These are phyloP conservation scores for Blastocystis sp. DNA, from an alignment of 352 stramenopile species.

Conservation along the genomic window DNA sequence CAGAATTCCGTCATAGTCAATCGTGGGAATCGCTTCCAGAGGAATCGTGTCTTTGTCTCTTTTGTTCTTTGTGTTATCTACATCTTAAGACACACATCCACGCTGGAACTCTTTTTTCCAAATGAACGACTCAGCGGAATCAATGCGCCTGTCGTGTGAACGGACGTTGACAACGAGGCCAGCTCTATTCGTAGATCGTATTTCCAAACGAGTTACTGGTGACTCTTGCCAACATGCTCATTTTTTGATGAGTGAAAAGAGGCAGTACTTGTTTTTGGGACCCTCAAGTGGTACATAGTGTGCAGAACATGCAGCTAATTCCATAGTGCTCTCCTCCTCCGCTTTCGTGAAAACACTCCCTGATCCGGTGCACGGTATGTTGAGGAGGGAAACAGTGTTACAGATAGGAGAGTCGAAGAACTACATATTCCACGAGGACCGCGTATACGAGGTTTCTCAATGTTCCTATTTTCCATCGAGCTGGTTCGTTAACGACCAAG, in stretches of 20 bases:
- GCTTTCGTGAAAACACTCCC: neutral
- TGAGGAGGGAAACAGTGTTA: neutral
- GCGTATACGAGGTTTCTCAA: neutral
- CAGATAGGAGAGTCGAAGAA: neutral
- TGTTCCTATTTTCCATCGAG: neutral
- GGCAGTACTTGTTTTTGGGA: neutral
- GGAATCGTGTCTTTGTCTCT: neutral
- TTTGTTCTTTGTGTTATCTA: neutral
- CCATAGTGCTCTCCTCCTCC: neutral
- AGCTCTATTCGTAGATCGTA: neutral
- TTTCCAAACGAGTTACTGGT: no score
- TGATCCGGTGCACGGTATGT: neutral
- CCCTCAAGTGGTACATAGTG: neutral
- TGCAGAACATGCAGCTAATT: neutral
- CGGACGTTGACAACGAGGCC: neutral
- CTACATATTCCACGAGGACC: neutral
- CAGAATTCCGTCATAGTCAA: neutral
- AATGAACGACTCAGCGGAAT: neutral
- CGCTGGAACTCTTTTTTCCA: conserved; percentile 24
- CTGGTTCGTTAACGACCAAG: conserved; percentile 54
- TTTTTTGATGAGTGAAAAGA: neutral
- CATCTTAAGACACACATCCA: neutral
- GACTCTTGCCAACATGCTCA: no score
- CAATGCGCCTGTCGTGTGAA: neutral
- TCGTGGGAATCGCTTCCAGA: neutral